phyloP scores from a whole-genome alignment of 306 rosid species.

The Notholithocarpus densiflorus region DNA sequence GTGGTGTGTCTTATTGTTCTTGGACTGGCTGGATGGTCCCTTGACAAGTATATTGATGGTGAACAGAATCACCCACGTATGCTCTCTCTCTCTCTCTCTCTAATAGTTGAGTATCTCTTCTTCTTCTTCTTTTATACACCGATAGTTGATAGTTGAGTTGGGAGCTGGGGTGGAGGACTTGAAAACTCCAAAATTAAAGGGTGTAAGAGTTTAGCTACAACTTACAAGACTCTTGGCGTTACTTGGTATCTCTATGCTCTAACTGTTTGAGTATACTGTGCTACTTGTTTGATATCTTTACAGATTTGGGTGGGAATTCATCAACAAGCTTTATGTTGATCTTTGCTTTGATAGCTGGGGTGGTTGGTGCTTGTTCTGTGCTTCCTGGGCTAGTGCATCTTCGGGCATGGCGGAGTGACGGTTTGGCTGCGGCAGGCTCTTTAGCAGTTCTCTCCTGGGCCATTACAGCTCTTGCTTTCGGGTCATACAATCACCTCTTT shows the following conservation, averaged over 20 bases:
- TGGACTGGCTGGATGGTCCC: conserved; percentile 45
- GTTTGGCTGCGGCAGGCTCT: conserved; percentile 27
- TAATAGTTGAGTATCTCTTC: not conserved
- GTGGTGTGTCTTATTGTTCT: conserved; percentile 29
- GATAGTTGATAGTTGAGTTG: too few species aligned
- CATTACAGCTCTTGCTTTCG: conserved; percentile 33
- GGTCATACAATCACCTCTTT: not conserved
- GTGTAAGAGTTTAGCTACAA: too few species aligned
- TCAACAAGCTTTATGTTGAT: conserved; percentile 38
- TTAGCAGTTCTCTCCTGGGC: conserved; percentile 29
- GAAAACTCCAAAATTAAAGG: too few species aligned
- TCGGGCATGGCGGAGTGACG: conserved; percentile 32
- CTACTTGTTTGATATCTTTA: not conserved
- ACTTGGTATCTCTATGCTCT: not conserved
- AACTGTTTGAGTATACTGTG: not conserved
- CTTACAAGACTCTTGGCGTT: not conserved
- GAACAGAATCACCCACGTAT: conserved; percentile 43
- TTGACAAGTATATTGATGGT: conserved; percentile 41
- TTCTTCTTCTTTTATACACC: too few species aligned
- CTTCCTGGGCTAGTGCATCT: conserved; percentile 31
- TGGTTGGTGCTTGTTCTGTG: conserved; percentile 31
- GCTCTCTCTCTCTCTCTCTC: not conserved
- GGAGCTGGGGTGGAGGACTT: too few species aligned
- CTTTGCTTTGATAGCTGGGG: conserved; percentile 34
- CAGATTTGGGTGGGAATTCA: conserved; percentile 46